These are phyloP conservation scores for Microsporum canis DNA, from an alignment of 2,329 filamentous ascomycete species.

Conservation along the genomic window DNA sequence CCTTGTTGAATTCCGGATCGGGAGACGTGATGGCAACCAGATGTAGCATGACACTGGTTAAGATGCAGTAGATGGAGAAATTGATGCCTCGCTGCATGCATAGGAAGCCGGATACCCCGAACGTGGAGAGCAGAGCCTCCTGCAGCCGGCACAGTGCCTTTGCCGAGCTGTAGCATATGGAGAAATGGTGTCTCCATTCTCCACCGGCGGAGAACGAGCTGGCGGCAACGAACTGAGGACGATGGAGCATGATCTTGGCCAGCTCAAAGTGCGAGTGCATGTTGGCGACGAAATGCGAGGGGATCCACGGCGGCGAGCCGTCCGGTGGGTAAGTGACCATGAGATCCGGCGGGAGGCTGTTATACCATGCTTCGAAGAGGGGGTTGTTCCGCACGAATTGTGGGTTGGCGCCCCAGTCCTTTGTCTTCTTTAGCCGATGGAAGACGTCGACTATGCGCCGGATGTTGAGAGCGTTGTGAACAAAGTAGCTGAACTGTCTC, in stretches of 20 bases:
- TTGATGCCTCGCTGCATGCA: conserved; percentile 92
- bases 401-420: conserved; percentile 79
- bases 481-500: conserved; percentile 72
- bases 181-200: conserved; percentile 79
- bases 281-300: conserved; percentile 79
- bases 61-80: conserved; percentile 83
- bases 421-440: conserved; percentile 58
- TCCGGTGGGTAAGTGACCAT: conserved; percentile 66
- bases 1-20: conserved; percentile 72
- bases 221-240: conserved; percentile 71
- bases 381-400: conserved; percentile 70
- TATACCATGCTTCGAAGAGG: conserved; percentile 62
- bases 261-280: conserved; percentile 83
- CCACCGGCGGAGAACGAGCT: conserved; percentile 60
- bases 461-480: conserved; percentile 65
- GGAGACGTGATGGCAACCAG: conserved; percentile 89
- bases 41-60: conserved; percentile 88
- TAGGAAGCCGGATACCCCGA: conserved; percentile 66
- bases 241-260: conserved; percentile 72
- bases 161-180: conserved; percentile 71
- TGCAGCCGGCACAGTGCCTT: conserved; percentile 78
- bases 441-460: conserved; percentile 66
- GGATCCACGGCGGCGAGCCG: conserved; percentile 69
- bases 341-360: conserved; percentile 66
- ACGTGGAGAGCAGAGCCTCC: conserved; percentile 66